A percentile compares a stretch with the other conserved stretches of the same genome.
phyloP scores from a whole-genome alignment of 202 grass and related monocot species.

The Thinopyrum obtusiflorum region DNA sequence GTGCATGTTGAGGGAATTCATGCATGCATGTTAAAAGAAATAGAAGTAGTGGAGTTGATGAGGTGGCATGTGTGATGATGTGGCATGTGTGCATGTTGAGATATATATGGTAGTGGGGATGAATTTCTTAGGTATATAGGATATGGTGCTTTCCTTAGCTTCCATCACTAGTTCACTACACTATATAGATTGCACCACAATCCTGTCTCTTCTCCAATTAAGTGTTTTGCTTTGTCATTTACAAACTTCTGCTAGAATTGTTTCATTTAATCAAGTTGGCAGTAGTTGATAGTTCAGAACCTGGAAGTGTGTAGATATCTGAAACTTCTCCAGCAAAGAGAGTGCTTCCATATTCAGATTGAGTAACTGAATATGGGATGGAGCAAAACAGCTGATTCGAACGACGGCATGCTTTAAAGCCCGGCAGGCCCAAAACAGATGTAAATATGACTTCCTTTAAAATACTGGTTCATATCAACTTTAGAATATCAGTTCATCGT shows the following conservation, averaged over 20 bases:
- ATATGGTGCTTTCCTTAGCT: not conserved
- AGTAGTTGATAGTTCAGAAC: not conserved
- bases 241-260: not conserved
- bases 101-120: too few species aligned
- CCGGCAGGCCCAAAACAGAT: not conserved
- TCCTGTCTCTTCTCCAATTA: not conserved
- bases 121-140: too few species aligned
- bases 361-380: not conserved
- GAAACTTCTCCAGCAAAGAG: constrained; percentile 8
- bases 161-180: not conserved
- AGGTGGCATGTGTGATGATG: too few species aligned
- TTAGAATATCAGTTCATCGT: not conserved
- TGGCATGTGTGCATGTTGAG: too few species aligned
- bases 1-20: too few species aligned
- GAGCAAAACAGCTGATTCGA: not conserved
- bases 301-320: not conserved
- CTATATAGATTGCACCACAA: not conserved
- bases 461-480: not conserved
- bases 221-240: not conserved
- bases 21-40: too few species aligned
- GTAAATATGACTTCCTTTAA: not conserved
- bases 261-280: not conserved
- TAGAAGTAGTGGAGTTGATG: too few species aligned
- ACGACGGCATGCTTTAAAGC: not conserved
- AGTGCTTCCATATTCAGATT: constrained; percentile 8